Evolutionary conservation across 306 rosid genomes (phyloP).

Genomic region (Malus asiatica): DNA sequence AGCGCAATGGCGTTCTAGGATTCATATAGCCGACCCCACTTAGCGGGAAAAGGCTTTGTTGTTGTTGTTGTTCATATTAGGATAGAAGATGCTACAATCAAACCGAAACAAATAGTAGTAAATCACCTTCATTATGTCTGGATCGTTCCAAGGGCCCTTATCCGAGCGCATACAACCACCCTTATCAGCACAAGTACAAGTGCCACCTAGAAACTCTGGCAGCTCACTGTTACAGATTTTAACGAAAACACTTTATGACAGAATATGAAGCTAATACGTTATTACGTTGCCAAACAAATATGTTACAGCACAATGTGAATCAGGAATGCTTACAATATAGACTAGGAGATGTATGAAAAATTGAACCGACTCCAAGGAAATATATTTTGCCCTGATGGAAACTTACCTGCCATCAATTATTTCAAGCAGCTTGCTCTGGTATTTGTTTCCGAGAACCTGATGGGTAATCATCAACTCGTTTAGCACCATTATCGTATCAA

Average conservation of each 20-base stretch:
- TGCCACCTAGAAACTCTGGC: constrained; percentile 88
- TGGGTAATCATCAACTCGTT: constrained; percentile 15
- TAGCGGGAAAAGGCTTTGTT: too few species aligned
- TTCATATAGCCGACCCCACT: too few species aligned
- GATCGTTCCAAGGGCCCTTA: constrained; percentile 97
- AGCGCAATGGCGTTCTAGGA: too few species aligned
- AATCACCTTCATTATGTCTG: constrained; percentile 69
- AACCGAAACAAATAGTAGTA: not conserved
- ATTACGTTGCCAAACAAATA: not conserved
- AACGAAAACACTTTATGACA: constrained; percentile 4
- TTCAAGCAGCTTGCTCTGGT: constrained; percentile 93
- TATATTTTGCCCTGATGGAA: not conserved
- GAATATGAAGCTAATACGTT: not conserved
- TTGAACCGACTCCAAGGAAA: not conserved
- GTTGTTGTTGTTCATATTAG: too few species aligned
- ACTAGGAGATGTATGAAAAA: not conserved
- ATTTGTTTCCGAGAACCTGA: constrained; percentile 94
- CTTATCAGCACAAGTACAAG: constrained; percentile 82
- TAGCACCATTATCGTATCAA: constrained; percentile 13
- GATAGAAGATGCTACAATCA: not conserved
- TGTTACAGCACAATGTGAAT: not conserved
- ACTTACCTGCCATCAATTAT: constrained; percentile 70
- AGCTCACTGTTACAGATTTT: constrained; percentile 53
- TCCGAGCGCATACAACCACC: constrained; percentile 97
- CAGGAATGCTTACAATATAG: not conserved